These are phyloP conservation scores for Abortiporus biennis DNA, from an alignment of 1,284 basidiomycete species.

Conservation along the genomic window DNA sequence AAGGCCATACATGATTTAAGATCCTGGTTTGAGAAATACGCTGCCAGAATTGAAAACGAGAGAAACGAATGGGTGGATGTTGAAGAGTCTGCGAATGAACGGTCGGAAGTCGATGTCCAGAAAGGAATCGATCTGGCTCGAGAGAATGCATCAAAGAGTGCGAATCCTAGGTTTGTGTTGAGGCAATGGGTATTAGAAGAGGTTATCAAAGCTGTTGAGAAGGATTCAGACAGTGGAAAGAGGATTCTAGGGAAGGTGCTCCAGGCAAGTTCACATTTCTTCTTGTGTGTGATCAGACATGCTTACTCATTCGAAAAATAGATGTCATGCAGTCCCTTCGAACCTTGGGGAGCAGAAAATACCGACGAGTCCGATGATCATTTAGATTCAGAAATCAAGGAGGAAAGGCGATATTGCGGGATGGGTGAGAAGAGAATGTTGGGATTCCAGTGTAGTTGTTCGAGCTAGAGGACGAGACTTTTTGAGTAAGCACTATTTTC, in stretches of 20 bases:
- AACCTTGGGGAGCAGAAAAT: constrained; percentile 72
- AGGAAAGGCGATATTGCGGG: constrained; percentile 75
- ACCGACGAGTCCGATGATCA: constrained; percentile 32
- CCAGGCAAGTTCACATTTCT: constrained; percentile 39
- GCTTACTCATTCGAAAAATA: constrained; percentile 22
- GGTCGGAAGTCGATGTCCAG: constrained; percentile 23
- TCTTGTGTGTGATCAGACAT: constrained; percentile 3
- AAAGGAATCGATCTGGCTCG: constrained; percentile 35
- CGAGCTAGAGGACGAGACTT: constrained; percentile 46
- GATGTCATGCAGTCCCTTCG: constrained; percentile 81
- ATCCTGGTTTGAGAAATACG: constrained; percentile 67
- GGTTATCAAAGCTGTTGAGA: constrained; percentile 69
- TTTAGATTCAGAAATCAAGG: constrained; percentile 53
- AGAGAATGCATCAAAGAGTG: constrained; percentile 37
- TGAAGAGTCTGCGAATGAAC: constrained; percentile 8
- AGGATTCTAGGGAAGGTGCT: constrained; percentile 69
- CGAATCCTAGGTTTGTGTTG: constrained; percentile 85
- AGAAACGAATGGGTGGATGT: constrained; percentile 30
- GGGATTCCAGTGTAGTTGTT: constrained; percentile 93
- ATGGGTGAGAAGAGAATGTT: constrained; percentile 71
- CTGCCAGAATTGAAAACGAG: constrained; percentile 54
- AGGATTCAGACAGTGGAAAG: constrained; percentile 51
- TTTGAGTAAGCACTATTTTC: not conserved
- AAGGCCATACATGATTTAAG: constrained; percentile 45
- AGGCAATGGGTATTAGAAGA: constrained; percentile 94